A percentile compares a stretch with the other conserved stretches of the same genome.
Evolutionary conservation across 1,284 basidiomycete species (phyloP).

Genomic region (Polyporus tsugae): DNA sequence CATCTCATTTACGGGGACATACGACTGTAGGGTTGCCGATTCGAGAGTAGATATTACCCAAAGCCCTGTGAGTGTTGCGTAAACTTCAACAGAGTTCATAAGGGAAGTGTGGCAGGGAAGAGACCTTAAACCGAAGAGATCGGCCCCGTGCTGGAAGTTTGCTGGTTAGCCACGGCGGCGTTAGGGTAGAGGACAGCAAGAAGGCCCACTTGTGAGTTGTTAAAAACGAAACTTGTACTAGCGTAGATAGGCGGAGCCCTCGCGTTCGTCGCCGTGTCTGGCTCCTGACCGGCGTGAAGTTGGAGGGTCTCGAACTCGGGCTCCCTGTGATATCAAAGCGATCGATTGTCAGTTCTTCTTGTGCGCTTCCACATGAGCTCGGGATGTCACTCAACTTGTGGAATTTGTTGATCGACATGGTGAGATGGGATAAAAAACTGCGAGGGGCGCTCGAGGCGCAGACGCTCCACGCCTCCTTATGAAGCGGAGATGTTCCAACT

Average conservation of each 20-base stretch:
- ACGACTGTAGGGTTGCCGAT: constrained; percentile 85
- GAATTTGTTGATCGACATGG: constrained; percentile 6
- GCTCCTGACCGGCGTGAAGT: constrained; percentile 82
- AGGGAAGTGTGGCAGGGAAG: constrained; percentile 20
- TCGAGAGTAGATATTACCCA: constrained; percentile 82
- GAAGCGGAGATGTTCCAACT: neutral
- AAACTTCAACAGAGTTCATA: neutral
- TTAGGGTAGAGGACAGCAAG: neutral
- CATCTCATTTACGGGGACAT: constrained; percentile 39
- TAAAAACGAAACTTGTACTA: constrained; percentile 82
- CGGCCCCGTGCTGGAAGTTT: constrained; percentile 73
- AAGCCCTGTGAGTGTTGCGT: constrained; percentile 48
- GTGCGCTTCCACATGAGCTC: neutral
- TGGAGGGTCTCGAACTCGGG: constrained; percentile 87
- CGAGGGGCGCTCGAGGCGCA: neutral
- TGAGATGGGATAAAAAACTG: neutral
- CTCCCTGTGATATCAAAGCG: constrained; percentile 50
- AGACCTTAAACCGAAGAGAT: constrained; percentile 80
- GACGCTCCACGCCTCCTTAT: neutral
- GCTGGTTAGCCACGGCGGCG: too few species aligned
- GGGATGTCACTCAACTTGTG: neutral
- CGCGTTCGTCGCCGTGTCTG: constrained; percentile 78
- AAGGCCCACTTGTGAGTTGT: constrained; percentile 67
- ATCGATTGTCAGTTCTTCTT: neutral
- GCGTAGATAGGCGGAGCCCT: constrained; percentile 88